Conservation (phyloP, 2,329 filamentous ascomycete species). For the Monosporascus sp. region DNA sequence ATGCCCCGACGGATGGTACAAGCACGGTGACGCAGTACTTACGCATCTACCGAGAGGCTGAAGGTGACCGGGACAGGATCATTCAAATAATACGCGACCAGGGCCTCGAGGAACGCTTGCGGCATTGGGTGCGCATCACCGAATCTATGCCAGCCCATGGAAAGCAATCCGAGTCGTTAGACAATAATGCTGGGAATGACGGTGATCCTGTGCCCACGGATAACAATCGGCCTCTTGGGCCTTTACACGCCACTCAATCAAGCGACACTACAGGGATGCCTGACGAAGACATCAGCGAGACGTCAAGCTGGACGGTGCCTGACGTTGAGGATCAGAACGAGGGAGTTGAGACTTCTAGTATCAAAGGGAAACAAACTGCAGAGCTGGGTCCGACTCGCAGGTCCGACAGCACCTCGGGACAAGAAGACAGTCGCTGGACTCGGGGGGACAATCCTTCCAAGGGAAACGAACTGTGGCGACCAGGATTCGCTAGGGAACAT, state of each 20-base stretch:
- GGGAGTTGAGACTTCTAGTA: neutral
- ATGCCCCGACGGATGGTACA: constrained; percentile 9
- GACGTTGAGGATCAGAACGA: neutral
- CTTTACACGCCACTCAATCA: neutral
- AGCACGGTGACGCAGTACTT: constrained; percentile 40
- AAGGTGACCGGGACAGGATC: constrained; percentile 55
- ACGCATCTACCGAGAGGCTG: constrained; percentile 54
- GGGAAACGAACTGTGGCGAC: neutral
- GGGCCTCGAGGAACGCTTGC: constrained; percentile 52
- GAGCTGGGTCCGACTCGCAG: neutral
- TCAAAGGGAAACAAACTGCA: constrained; percentile 3
- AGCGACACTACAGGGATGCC: neutral
- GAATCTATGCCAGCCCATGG: constrained; percentile 23
- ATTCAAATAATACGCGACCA: constrained; percentile 58
- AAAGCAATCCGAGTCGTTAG: neutral
- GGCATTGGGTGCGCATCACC: constrained; percentile 55
- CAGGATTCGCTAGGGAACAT: constrained; percentile 2
- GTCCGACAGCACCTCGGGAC: neutral
- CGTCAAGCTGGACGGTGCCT: neutral
- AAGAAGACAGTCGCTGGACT: constrained; percentile 5
- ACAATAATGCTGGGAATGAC: neutral
- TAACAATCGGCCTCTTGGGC: neutral
- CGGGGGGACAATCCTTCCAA: constrained; percentile 6
- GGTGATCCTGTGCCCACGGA: neutral
- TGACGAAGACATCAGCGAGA: neutral